Conservation (phyloP, 1,139 yeast genomes). For the Nakaseomyces nivariensis region DNA sequence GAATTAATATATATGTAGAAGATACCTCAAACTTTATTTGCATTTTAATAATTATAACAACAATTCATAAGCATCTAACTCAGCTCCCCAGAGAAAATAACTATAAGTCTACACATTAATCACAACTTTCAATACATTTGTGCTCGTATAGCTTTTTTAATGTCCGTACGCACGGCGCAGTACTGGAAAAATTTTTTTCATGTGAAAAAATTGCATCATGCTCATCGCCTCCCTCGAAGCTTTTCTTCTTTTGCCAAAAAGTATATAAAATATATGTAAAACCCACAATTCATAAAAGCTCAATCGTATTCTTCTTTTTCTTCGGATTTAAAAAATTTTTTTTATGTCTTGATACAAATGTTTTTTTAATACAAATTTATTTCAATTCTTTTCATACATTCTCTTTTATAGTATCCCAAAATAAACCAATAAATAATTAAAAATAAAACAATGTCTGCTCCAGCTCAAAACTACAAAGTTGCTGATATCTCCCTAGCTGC, state of each 20-base stretch:
- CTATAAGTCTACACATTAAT: too few species aligned
- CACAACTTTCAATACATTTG: too few species aligned
- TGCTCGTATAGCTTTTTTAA: not conserved
- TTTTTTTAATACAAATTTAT: not conserved
- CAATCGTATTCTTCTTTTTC: not conserved
- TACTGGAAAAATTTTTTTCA: not conserved
- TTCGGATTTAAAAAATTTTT: not conserved
- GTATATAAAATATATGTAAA: not conserved
- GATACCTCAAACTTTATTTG: too few species aligned
- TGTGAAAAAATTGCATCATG: not conserved
- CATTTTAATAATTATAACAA: too few species aligned
- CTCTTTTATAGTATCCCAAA: too few species aligned
- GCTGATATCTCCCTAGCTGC: slow-evolving; percentile 99
- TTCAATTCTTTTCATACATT: not conserved
- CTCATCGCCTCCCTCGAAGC: slow-evolving; percentile 2
- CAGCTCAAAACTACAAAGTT: slow-evolving; percentile 77
- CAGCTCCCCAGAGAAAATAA: too few species aligned
- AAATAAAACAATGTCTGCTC: slow-evolving; percentile 38
- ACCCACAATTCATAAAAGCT: not conserved
- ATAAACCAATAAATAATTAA: not conserved
- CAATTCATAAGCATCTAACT: too few species aligned
- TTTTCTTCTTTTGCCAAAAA: not conserved
- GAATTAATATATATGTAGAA: not conserved
- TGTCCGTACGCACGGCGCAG: not conserved
- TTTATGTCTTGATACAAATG: not conserved